Percentiles rank a stretch among this genome's conserved stretches.
Conservation (phyloP, 2,329 filamentous ascomycete genomes). For the Xylariales sp. region DNA sequence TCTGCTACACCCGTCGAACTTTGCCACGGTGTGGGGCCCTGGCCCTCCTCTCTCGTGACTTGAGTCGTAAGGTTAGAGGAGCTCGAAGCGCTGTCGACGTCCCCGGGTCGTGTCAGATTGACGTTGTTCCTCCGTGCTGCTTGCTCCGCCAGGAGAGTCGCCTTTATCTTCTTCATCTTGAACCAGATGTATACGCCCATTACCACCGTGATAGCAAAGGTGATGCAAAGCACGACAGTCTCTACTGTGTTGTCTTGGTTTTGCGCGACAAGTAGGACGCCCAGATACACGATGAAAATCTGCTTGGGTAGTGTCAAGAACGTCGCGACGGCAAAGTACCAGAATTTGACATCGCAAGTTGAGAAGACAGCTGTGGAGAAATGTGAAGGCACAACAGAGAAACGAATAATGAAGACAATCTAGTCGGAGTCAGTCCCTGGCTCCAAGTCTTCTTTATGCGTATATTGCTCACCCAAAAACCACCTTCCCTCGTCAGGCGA, state of each 20-base stretch:
- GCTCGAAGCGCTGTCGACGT: too few relatives aligned
- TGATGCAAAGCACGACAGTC: constrained; percentile 29
- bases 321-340: constrained; percentile 34
- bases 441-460: too few relatives aligned
- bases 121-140: too few relatives aligned
- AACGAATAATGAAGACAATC: constrained; percentile 36
- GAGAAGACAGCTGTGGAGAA: constrained; percentile 39
- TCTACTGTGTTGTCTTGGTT: constrained; percentile 24
- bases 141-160: constrained; percentile 30
- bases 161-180: constrained; percentile 31
- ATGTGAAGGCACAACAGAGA: constrained; percentile 36
- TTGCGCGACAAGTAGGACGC: constrained; percentile 29
- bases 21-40: too few relatives aligned
- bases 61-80: too few relatives aligned
- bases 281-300: constrained; percentile 36
- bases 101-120: too few relatives aligned
- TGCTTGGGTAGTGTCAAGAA: constrained; percentile 37
- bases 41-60: too few relatives aligned
- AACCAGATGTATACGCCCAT: constrained; percentile 31
- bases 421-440: constrained; percentile 11
- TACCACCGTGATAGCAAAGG: constrained; percentile 29
- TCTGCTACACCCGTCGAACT: too few relatives aligned
- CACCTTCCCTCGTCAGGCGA: constrained; percentile 34
- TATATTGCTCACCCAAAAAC: constrained; percentile 30
- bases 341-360: constrained; percentile 37